Conservation (phyloP, 2,329 filamentous ascomycete species). For the Cladosporium sp. region DNA sequence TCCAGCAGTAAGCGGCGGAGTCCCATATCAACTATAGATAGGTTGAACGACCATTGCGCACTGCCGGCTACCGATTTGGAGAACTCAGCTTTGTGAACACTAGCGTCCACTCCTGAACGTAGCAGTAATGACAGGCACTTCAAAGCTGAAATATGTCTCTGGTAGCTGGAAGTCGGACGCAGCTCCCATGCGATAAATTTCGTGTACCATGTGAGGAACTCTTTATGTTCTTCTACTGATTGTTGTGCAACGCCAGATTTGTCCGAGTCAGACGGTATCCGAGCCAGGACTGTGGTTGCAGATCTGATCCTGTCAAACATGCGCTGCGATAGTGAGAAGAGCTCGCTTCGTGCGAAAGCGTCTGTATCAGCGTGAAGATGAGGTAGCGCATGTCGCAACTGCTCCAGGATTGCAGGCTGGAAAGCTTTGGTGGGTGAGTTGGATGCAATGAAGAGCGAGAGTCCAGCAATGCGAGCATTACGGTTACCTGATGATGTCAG, state of each 20-base stretch:
- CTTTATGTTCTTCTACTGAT: conserved; percentile 8
- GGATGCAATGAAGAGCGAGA: conserved; percentile 75
- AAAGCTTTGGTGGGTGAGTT: conserved; percentile 71
- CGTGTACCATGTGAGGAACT: conserved; percentile 72
- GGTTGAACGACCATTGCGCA: conserved; percentile 46
- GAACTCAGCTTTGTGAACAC: conserved; percentile 34
- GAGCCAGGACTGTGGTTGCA: conserved; percentile 53
- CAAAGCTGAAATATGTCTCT: conserved; percentile 77
- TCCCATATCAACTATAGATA: conserved; percentile 40
- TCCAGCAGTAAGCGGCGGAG: conserved; percentile 66
- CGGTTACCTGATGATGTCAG: conserved; percentile 36
- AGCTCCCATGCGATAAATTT: conserved; percentile 70
- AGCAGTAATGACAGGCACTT: conserved; percentile 66
- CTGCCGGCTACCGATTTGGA: conserved; percentile 48
- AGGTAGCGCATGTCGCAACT: conserved; percentile 48
- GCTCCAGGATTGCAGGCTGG: conserved; percentile 55
- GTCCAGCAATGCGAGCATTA: conserved; percentile 67
- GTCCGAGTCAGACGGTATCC: conserved; percentile 1
- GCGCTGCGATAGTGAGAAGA: conserved; percentile 68
- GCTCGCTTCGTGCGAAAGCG: conserved; percentile 77
- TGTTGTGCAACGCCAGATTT: not conserved
- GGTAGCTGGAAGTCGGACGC: conserved; percentile 78
- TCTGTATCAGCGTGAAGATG: conserved; percentile 76
- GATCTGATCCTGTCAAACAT: conserved; percentile 73
- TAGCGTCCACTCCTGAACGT: conserved; percentile 61